Percentiles rank a stretch among this genome's conserved stretches.
These are phyloP conservation scores for Darksidea phi DNA, from an alignment of 495 filamentous ascomycete species.

Conservation along the genomic window DNA sequence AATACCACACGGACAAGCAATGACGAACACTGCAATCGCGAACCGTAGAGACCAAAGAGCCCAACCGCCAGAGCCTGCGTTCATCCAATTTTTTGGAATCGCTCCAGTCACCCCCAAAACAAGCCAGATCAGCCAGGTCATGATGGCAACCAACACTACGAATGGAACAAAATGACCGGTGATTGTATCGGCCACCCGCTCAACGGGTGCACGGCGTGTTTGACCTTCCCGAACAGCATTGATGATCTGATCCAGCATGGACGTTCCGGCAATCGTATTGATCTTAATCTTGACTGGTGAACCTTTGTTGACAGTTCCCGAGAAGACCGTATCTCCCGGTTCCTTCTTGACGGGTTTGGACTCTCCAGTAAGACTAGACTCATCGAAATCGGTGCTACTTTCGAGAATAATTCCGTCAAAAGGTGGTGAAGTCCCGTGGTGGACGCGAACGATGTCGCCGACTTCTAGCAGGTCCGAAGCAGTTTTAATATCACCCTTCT, in stretches of 20 bases:
- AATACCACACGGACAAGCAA: conserved; percentile 92
- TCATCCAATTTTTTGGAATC: conserved; percentile 66
- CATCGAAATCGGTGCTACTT: conserved; percentile 73
- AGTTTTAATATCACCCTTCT: conserved; percentile 46
- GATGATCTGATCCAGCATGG: conserved; percentile 92
- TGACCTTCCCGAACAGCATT: conserved; percentile 88
- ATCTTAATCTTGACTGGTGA: conserved; percentile 67
- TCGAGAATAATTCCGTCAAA: conserved; percentile 71
- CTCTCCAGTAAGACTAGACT: conserved; percentile 89
- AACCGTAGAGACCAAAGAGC: conserved; percentile 85
- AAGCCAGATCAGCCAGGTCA: conserved; percentile 84
- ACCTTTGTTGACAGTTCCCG: conserved; percentile 83
- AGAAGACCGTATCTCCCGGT: conserved; percentile 70
- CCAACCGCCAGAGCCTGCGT: conserved; percentile 71
- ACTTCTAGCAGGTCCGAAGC: conserved; percentile 76
- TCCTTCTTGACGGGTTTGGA: conserved; percentile 72
- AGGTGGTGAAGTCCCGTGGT: conserved; percentile 79
- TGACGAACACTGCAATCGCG: conserved; percentile 90
- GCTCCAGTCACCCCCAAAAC: conserved; percentile 66
- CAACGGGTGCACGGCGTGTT: conserved; percentile 79
- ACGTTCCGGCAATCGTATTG: conserved; percentile 68
- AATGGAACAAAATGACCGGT: conserved; percentile 88
- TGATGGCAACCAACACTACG: conserved; percentile 75
- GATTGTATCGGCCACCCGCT: conserved; percentile 77
- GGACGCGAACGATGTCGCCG: conserved; percentile 74